Base-by-base conservation (phyloP, 305 asterid species). In the Euphrasia arctica region DNA sequence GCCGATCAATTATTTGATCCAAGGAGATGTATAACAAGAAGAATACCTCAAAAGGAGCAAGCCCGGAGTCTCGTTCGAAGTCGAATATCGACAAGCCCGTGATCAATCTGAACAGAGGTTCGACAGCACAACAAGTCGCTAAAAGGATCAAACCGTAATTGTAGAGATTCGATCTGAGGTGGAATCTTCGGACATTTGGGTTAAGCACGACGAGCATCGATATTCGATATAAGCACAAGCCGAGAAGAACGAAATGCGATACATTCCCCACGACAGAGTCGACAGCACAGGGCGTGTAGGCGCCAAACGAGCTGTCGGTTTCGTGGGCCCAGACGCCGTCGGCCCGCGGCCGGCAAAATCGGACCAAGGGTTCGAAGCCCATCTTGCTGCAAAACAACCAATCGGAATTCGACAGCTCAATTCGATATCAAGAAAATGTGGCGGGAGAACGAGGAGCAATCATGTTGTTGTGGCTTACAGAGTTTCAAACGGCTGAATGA, bases 301-400 rank as follows among this genome's bases (percentile, higher is more conserved):
- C 86, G 52, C 96, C 96, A 60, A 90, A 90, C 36, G 88, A 85
- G 69, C 84, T 88, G 72, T 82, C 80, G 13, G 87, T 80, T 43
- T 78, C 89, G 69, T 73, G 82, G 41, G 92, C 79, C 96, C 95
- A 93, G 45, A 77, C 75, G 27, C 91, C 92, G 67, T 79, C 64
- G 31, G 71, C 67, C 78, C 79, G 92, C n/a, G 97, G 99, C 70
- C 80, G 87, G 75, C 99, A 93, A 76, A 78, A 93, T 96, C 96
- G 86, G 31, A 72, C 85, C 58, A 84, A 62, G 42, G 90, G 84
- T 58, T 78, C 83, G 58, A 72, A 78, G 52, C 72, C 88, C 97
- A 93, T 93, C 69, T 50, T 72, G 58, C 65, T 0, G 69, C 70
- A 57, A 61, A 61, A 63, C 56, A n/a, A n/a, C n/a, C 54, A 25